Conservation (phyloP, 2,329 filamentous ascomycete species). For the Trichoderma koningii region DNA sequence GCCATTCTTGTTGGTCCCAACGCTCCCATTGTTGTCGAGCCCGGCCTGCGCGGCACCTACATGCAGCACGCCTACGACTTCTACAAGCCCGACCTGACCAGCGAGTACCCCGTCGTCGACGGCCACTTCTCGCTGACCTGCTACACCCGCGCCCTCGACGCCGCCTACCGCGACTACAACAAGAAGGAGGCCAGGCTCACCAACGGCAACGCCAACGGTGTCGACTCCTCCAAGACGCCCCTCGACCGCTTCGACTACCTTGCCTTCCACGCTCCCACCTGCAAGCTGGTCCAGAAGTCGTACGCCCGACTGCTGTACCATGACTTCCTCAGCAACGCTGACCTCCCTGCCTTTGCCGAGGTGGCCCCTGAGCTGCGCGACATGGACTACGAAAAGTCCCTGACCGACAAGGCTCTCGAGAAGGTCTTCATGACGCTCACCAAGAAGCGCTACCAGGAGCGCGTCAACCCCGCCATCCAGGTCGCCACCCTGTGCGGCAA, state of each 20-base stretch:
- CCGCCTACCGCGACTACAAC: constrained; percentile 78
- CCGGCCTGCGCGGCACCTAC: constrained; percentile 77
- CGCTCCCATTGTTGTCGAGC: constrained; percentile 74
- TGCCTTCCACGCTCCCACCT: constrained; percentile 80
- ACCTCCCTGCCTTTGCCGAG: constrained; percentile 68
- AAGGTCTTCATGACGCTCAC: constrained; percentile 83
- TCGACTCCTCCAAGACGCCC: constrained; percentile 56
- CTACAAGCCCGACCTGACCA: constrained; percentile 86
- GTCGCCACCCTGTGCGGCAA: constrained; percentile 75
- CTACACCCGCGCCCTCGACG: constrained; percentile 79
- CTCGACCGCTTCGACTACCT: constrained; percentile 84
- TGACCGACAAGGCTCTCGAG: constrained; percentile 80
- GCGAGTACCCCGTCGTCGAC: constrained; percentile 84
- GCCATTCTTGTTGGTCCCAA: constrained; percentile 78
- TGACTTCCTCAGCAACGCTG: constrained; percentile 74
- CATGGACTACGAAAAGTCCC: constrained; percentile 75
- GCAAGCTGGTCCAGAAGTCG: constrained; percentile 85
- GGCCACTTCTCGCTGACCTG: constrained; percentile 81
- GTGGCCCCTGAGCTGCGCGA: constrained; percentile 75
- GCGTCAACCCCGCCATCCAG: constrained; percentile 71
- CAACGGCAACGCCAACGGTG: constrained; percentile 55
- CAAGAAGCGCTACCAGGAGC: constrained; percentile 82
- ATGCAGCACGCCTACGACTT: constrained; percentile 87
- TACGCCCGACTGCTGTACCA: constrained; percentile 84
- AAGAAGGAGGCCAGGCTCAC: constrained; percentile 67